Percentiles rank a stretch among this genome's conserved stretches.
phyloP scores from a whole-genome alignment of 805 yeast genomes.

The Candida incommunis region DNA sequence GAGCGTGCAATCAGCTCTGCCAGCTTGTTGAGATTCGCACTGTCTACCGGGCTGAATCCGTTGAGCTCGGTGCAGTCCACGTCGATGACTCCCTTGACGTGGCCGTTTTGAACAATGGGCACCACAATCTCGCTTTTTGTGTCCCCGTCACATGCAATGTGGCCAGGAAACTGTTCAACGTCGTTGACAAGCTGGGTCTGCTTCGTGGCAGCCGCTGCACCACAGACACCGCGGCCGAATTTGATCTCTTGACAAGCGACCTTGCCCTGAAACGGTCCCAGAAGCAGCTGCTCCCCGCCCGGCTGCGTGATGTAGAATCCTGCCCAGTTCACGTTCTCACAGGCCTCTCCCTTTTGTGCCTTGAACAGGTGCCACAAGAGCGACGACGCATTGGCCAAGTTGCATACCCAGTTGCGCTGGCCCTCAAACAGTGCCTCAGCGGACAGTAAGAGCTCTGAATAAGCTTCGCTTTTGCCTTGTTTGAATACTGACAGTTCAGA shows the following conservation, averaged over 20 bases:
- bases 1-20: conserved; percentile 37
- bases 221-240: conserved; percentile 85
- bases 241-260: conserved; percentile 83
- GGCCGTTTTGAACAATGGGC: conserved; percentile 42
- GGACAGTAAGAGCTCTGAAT: conserved; percentile 43
- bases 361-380: conserved; percentile 80
- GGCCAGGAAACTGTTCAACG: conserved; percentile 75
- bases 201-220: conserved; percentile 51
- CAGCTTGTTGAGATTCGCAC: conserved; percentile 41
- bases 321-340: conserved; percentile 65
- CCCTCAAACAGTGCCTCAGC: conserved; percentile 51
- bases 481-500: conserved; percentile 60
- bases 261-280: conserved; percentile 94
- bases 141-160: conserved; percentile 94
- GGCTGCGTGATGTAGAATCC: conserved; percentile 64
- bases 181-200: conserved; percentile 63
- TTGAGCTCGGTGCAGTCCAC: conserved; percentile 54
- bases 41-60: conserved; percentile 60
- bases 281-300: conserved; percentile 33
- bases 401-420: conserved; percentile 76
- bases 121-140: conserved; percentile 89
- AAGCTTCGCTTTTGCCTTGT: conserved; percentile 30
- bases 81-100: conserved; percentile 65
- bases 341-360: conserved; percentile 29
- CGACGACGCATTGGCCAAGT: conserved; percentile 75